Conservation (phyloP, 2,329 filamentous ascomycete genomes). For the Penicillium capsulatum region DNA sequence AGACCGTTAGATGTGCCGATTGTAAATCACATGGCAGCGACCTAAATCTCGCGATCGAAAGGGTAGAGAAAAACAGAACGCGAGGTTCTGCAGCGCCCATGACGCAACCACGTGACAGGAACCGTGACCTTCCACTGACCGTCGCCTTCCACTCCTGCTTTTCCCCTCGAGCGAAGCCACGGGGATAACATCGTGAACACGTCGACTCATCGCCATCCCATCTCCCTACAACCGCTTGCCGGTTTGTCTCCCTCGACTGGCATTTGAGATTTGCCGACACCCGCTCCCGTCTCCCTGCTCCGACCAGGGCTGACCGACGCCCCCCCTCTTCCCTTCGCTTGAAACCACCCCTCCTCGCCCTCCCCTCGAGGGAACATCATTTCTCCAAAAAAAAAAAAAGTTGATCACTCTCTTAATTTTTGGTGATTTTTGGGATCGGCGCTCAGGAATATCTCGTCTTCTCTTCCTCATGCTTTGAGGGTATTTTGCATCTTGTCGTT, state of each 20-base stretch:
- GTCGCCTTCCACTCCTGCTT: conserved; percentile 23
- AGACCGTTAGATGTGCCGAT: too few species aligned
- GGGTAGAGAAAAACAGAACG: background rate
- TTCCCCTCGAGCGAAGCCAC: conserved; percentile 21
- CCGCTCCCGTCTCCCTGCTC: background rate
- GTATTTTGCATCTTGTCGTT: conserved; percentile 22
- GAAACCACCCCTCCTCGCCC: conserved; percentile 20
- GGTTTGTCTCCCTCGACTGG: background rate
- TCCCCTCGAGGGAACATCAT: conserved; percentile 14
- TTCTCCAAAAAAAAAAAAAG: conserved; percentile 17
- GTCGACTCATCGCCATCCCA: background rate
- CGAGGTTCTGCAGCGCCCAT: conserved; percentile 25
- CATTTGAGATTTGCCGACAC: conserved; percentile 1
- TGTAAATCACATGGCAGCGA: too few species aligned
- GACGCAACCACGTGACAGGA: conserved; percentile 36
- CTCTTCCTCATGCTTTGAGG: conserved; percentile 26
- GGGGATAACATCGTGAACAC: conserved; percentile 22
- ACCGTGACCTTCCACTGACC: conserved; percentile 24
- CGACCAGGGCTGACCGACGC: conserved; percentile 11
- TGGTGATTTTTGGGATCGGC: conserved; percentile 15
- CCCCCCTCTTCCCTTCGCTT: conserved; percentile 25
- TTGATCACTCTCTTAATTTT: conserved; percentile 15
- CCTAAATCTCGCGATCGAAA: too few species aligned
- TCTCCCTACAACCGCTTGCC: conserved; percentile 1
- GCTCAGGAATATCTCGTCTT: conserved; percentile 13